Conservation (phyloP, 345 rosid genomes). For the Citrus cavaleriei region DNA sequence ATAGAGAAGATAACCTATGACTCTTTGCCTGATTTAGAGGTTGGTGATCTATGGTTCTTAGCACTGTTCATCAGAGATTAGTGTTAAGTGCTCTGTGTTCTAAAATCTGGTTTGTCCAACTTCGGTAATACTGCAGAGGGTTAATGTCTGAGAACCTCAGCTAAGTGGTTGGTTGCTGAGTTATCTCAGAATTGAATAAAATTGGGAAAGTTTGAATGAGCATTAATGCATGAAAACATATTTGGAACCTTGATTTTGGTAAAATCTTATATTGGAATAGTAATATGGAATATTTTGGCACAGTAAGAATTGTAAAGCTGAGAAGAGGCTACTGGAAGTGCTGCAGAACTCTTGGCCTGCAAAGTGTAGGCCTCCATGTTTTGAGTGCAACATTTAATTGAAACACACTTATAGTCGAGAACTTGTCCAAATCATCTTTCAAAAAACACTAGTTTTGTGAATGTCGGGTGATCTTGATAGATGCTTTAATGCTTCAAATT, state of each 20-base stretch:
- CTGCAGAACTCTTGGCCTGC: not conserved
- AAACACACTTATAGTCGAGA: not conserved
- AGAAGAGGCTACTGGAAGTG: not conserved
- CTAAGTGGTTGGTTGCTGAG: not conserved
- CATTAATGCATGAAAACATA: not conserved
- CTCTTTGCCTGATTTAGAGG: slow-evolving; percentile 84
- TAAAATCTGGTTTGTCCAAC: not conserved
- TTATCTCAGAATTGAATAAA: not conserved
- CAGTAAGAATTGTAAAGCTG: not conserved
- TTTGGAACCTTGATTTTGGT: not conserved
- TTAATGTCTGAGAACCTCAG: not conserved
- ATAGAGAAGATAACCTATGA: slow-evolving; percentile 60
- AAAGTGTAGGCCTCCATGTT: not conserved
- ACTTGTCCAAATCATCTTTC: not conserved
- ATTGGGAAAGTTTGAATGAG: not conserved
- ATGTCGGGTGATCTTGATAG: not conserved
- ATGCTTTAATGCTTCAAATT: not conserved
- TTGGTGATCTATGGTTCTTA: slow-evolving; percentile 24
- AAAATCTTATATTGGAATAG: not conserved
- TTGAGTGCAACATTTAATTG: not conserved
- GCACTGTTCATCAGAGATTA: not conserved
- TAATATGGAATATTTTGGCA: not conserved
- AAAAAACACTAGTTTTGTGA: not conserved
- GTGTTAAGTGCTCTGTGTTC: not conserved
- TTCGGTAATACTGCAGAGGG: too few species aligned